Percentiles rank a stretch among this genome's conserved stretches.
phyloP scores from a whole-genome alignment of 768 basidiomycete genomes.

The Leccinum broughii region DNA sequence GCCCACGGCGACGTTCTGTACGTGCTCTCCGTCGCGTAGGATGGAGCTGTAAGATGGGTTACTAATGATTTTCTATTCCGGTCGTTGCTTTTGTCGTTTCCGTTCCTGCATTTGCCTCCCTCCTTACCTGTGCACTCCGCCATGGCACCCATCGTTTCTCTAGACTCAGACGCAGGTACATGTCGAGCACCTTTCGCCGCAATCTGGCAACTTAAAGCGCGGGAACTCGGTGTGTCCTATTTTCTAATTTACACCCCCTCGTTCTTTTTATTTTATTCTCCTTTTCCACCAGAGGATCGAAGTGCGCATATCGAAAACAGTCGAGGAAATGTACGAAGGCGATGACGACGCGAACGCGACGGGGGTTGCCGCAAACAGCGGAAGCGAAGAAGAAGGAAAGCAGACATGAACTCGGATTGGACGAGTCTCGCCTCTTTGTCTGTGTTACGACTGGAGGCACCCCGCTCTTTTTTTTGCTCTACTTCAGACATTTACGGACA shows the following conservation, averaged over 20 bases:
- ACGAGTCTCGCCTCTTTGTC: not conserved
- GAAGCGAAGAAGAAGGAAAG: conserved; percentile 13
- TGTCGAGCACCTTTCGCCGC: not conserved
- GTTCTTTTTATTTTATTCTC: not conserved
- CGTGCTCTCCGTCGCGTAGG: not conserved
- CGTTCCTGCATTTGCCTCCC: not conserved
- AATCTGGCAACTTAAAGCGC: not conserved
- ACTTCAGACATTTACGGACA: not conserved
- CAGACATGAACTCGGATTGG: conserved; percentile 19
- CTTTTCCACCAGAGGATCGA: conserved; percentile 3
- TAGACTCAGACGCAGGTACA: not conserved
- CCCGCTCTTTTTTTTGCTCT: not conserved
- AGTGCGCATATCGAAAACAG: conserved; percentile 19
- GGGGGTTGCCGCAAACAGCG: not conserved
- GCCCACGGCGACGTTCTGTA: conserved; percentile 3
- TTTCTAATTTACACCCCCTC: not conserved
- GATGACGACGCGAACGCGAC: not conserved
- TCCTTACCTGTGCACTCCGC: not conserved
- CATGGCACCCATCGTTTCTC: not conserved
- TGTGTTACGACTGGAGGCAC: not conserved
- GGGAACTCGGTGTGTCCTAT: conserved; percentile 12
- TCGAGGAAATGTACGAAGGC: conserved; percentile 19
- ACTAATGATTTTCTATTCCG: not conserved
- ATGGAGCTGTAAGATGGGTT: not conserved
- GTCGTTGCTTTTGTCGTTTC: not conserved